A percentile compares a stretch with the other conserved stretches of the same genome.
These are phyloP conservation scores for Solanum habrochaites DNA, from an alignment of 257 asterid species.

Conservation along the genomic window DNA sequence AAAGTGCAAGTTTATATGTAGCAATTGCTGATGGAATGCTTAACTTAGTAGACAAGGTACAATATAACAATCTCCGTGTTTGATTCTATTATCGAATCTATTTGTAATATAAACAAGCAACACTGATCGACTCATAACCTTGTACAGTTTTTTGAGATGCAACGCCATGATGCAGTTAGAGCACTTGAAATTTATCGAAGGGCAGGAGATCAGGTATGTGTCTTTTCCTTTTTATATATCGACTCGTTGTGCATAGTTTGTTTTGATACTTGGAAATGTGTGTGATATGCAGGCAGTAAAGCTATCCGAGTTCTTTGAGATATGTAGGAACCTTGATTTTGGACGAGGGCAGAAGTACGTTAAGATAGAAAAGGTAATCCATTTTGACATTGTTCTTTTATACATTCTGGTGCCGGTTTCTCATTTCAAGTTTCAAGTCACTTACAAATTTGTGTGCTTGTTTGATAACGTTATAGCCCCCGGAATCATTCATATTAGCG, in stretches of 20 bases:
- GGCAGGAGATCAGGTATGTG: constrained; percentile 51
- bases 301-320: constrained; percentile 64
- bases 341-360: constrained; percentile 57
- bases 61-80: background rate
- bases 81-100: background rate
- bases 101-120: background rate
- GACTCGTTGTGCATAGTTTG: background rate
- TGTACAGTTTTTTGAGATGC: constrained; percentile 65
- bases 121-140: constrained; percentile 5
- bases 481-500: constrained; percentile 40
- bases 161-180: constrained; percentile 54
- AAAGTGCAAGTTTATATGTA: constrained; percentile 71
- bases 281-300: constrained; percentile 43
- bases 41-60: constrained; percentile 76
- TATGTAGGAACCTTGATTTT: constrained; percentile 62
- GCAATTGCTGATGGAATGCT: constrained; percentile 75
- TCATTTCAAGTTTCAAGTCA: background rate
- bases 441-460: background rate
- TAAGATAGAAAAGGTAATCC: constrained; percentile 56
- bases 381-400: background rate
- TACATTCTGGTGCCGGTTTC: background rate
- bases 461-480: constrained; percentile 18
- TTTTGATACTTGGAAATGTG: background rate
- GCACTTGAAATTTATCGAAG: constrained; percentile 69
- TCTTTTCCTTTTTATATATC: background rate